A percentile compares a stretch with the other conserved stretches of the same genome.
phyloP scores from a whole-genome alignment of 169 alveolate genomes.

The Amoebophrya sp. region DNA sequence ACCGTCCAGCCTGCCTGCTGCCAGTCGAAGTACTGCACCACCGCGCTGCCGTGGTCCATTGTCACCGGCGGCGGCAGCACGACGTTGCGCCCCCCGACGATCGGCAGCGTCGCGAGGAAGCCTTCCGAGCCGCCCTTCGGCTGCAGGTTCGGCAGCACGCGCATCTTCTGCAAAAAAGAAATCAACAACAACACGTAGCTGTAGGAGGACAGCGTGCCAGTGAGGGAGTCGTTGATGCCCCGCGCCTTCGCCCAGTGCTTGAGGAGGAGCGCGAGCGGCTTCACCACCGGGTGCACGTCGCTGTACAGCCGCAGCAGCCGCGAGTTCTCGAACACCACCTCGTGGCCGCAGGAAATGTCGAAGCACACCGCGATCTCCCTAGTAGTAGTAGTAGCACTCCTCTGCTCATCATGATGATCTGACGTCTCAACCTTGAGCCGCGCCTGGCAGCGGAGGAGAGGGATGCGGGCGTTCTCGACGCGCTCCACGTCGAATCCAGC shows the following conservation, averaged over 20 bases:
- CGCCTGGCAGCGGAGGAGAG: neutral
- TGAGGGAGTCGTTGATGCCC: neutral
- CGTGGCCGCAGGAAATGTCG: neutral
- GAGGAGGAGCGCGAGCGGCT: neutral
- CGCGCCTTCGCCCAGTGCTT: neutral
- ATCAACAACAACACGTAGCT: neutral
- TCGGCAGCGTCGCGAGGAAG: too few species aligned
- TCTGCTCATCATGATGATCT: too few species aligned
- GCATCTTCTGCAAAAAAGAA: neutral
- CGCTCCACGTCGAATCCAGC: neutral
- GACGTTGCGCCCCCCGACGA: too few species aligned
- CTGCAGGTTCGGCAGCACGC: neutral
- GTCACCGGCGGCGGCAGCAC: neutral
- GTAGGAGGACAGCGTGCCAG: neutral
- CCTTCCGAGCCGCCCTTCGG: too few species aligned
- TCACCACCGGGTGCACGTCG: neutral
- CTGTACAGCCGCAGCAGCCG: neutral
- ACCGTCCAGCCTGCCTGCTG: neutral
- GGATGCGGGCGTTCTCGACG: neutral
- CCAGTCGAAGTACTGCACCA: neutral
- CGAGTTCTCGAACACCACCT: neutral
- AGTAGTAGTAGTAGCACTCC: too few species aligned
- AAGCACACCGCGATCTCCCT: too few species aligned
- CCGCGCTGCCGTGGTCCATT: neutral
- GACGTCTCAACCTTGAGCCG: neutral